These are phyloP conservation scores for Populus ilicifolia DNA, from an alignment of 345 rosid genomes.

Conservation along the genomic window DNA sequence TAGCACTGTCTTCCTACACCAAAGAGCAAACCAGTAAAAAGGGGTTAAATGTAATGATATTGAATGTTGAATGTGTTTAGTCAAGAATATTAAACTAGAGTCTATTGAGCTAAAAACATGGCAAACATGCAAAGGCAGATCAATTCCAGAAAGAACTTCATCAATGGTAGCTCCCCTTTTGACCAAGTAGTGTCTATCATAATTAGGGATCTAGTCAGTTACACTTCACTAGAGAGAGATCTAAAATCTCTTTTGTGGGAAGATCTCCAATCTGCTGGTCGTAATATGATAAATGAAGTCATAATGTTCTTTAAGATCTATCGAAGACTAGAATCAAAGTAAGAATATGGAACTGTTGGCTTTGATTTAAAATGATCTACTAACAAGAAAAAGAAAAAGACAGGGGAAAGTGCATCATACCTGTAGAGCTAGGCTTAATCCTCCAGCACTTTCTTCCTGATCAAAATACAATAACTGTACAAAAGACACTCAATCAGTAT, in stretches of 20 bases:
- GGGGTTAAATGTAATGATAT: background rate
- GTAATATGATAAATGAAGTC: background rate
- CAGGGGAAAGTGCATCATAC: slow-evolving; percentile 30
- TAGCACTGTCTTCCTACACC: slow-evolving; percentile 78
- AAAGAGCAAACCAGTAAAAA: background rate
- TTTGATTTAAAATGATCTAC: background rate
- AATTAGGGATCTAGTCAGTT: background rate
- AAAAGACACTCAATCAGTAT: slow-evolving; percentile 25
- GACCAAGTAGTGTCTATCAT: background rate
- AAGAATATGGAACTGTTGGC: background rate
- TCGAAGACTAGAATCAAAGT: background rate
- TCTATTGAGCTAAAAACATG: background rate
- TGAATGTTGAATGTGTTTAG: background rate
- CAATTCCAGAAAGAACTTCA: background rate
- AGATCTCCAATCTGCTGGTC: background rate
- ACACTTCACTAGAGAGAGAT: background rate
- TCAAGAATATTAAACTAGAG: background rate
- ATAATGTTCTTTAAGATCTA: background rate
- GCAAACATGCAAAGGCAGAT: background rate
- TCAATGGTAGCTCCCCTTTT: background rate
- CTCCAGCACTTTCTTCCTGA: slow-evolving; percentile 74
- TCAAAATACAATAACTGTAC: slow-evolving; percentile 91
- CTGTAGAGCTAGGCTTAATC: slow-evolving; percentile 91
- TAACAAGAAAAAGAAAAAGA: background rate
- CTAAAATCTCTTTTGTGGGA: background rate